Evolutionary conservation across 202 grass and related monocot species (phyloP).

Genomic region (Thinopyrum obtusiflorum): DNA sequence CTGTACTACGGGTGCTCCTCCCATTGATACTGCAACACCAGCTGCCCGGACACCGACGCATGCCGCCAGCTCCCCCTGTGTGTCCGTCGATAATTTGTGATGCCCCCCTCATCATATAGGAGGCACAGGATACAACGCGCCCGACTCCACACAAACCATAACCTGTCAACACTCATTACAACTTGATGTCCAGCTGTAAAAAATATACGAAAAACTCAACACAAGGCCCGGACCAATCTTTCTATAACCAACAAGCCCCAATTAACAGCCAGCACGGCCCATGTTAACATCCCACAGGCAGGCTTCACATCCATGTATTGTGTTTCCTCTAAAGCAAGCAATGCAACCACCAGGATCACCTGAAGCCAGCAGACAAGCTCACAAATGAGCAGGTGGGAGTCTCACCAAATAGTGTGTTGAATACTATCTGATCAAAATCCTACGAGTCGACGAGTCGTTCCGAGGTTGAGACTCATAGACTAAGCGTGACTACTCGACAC

Average conservation of each 20-base stretch:
- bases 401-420: background rate
- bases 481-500: no score
- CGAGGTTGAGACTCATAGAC: no score
- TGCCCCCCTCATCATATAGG: no score
- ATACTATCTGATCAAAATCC: background rate
- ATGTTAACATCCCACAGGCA: background rate
- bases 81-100: no score
- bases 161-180: background rate
- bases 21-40: no score
- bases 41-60: no score
- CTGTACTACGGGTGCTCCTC: no score
- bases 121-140: background rate
- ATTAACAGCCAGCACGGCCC: background rate
- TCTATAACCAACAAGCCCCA: background rate
- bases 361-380: background rate
- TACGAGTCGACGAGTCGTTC: no score
- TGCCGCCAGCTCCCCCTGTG: no score
- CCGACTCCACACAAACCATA: background rate
- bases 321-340: background rate
- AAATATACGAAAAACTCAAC: background rate
- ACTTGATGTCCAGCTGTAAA: background rate
- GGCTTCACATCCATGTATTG: background rate
- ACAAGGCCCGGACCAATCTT: background rate
- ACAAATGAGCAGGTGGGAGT: background rate
- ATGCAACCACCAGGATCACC: background rate